Evolutionary conservation across 163 green algal species (phyloP), one percentile per base, ranked within the genome.

Genomic region (Scenedesmus sp.): DNA sequence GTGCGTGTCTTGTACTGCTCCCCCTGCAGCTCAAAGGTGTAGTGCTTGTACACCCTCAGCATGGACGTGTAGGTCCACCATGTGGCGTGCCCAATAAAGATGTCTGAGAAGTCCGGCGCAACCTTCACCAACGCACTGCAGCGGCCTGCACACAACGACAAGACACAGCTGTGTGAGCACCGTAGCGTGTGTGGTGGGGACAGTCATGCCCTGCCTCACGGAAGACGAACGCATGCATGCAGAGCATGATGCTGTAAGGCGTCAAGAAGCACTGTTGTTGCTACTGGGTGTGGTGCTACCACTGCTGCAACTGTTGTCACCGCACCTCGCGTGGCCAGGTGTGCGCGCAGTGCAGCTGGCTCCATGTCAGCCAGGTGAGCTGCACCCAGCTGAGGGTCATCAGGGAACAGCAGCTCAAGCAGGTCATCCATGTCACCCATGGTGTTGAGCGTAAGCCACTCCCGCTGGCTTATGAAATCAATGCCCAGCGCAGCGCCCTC

Each of bases 41-140:
- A 97, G 91, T 98, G 96, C 91, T 98, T 98, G 95, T 96, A 97
- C 4, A 97, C 84, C 10, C 95, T 94, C 16, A 94, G 91, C 92
- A 96, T 95, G 77, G 88, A 86, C 6, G 91, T 94, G 91, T 94
- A 97, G 26, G 87, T 94, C 93, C 96, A 96, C 96, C 96, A 98
- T 1, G 95, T 97, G 62, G 91, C 90, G 86, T 98, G 96, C 0
- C 92, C 94, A 79, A 98, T 91, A 0, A 95, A 95, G 20, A 98
- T 67, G 82, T 98, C 94, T 16, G 70, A 87, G 34, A 97, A 90
- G 84, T 94, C 93, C 13, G 89, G 89, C 4, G 93, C 94, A 15
- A 96, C 91, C 93, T 97, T 98, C 83, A 98, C 82, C 20, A 98
- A 92, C 1, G 93, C 96, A 84, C 88, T 96, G 91, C 96, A 98